These are phyloP conservation scores for Saturnispora sanitii DNA, from an alignment of 805 yeast genomes.

Conservation along the genomic window DNA sequence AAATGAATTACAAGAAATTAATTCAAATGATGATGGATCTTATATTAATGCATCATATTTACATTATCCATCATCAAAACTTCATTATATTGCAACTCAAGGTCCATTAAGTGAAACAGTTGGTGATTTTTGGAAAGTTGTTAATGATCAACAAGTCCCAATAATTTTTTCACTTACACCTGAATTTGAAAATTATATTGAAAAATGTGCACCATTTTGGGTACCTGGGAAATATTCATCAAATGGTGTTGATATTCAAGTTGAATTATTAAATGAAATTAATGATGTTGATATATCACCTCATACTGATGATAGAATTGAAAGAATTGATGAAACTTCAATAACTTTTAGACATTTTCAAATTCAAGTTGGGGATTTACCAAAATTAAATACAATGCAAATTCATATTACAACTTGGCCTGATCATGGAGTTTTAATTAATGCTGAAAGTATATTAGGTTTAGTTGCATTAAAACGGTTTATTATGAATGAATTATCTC, in stretches of 20 bases:
- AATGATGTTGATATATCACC: slow-evolving; percentile 20
- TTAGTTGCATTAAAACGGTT: slow-evolving; percentile 34
- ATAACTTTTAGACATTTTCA: slow-evolving; percentile 33
- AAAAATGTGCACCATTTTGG: slow-evolving; percentile 85
- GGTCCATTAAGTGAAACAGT: slow-evolving; percentile 74
- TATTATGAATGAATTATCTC: slow-evolving; percentile 14
- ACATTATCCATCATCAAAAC: slow-evolving; percentile 28
- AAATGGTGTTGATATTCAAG: slow-evolving; percentile 18
- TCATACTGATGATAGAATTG: slow-evolving; percentile 17
- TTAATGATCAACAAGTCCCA: slow-evolving; percentile 51
- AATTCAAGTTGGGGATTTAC: slow-evolving; percentile 28
- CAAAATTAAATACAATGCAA: slow-evolving; percentile 48
- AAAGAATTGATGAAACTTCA: slow-evolving; percentile 4
- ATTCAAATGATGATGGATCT: slow-evolving; percentile 30
- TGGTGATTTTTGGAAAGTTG: slow-evolving; percentile 78
- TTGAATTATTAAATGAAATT: slow-evolving; percentile 20
- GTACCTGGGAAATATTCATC: slow-evolving; percentile 40
- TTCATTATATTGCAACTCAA: slow-evolving; percentile 73
- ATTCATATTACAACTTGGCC: slow-evolving; percentile 77
- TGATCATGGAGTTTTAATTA: slow-evolving; percentile 60
- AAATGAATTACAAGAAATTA: background rate
- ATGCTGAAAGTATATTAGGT: slow-evolving; percentile 47
- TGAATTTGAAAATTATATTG: slow-evolving; percentile 64
- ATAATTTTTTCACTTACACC: slow-evolving; percentile 68
- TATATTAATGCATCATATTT: slow-evolving; percentile 87